These are phyloP conservation scores for Salvia sclarea DNA, from an alignment of 305 asterid genomes.

Conservation along the genomic window DNA sequence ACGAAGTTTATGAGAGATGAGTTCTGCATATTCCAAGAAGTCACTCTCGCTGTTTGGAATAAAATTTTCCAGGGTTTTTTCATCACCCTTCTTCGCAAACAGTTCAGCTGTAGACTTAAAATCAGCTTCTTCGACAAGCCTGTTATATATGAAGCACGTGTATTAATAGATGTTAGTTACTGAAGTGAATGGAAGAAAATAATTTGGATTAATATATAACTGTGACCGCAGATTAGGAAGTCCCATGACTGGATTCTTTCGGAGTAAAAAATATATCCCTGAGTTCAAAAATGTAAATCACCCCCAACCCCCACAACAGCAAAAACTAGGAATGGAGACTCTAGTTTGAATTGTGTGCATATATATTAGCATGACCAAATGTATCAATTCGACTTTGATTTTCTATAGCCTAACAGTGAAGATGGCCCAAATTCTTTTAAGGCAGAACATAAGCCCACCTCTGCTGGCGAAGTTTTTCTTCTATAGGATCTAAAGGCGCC, in stretches of 20 bases:
- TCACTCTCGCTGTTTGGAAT: slow-evolving; percentile 83
- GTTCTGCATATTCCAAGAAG: slow-evolving; percentile 81
- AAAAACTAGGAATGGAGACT: not conserved
- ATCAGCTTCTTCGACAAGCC: slow-evolving; percentile 98
- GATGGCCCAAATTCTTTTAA: not conserved
- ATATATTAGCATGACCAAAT: not conserved
- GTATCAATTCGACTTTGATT: not conserved
- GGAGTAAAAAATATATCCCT: not conserved
- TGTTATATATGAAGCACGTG: slow-evolving; percentile 29
- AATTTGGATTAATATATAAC: not conserved
- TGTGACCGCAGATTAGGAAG: not conserved
- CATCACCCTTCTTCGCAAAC: slow-evolving; percentile 70
- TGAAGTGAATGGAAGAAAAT: not conserved
- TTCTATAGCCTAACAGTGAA: not conserved
- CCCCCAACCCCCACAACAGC: not conserved
- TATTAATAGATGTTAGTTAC: not conserved
- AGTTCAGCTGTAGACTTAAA: slow-evolving; percentile 79
- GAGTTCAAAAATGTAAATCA: not conserved
- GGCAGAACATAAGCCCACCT: slow-evolving; percentile 43
- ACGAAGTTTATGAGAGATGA: slow-evolving; percentile 71
- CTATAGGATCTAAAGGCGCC: slow-evolving; percentile 66
- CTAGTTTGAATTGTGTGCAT: not conserved
- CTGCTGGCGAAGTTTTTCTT: slow-evolving; percentile 62
- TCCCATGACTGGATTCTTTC: not conserved
- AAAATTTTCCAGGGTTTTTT: slow-evolving; percentile 76